phyloP scores from a whole-genome alignment of 495 filamentous ascomycete genomes.

The Penicillium alfredii region DNA sequence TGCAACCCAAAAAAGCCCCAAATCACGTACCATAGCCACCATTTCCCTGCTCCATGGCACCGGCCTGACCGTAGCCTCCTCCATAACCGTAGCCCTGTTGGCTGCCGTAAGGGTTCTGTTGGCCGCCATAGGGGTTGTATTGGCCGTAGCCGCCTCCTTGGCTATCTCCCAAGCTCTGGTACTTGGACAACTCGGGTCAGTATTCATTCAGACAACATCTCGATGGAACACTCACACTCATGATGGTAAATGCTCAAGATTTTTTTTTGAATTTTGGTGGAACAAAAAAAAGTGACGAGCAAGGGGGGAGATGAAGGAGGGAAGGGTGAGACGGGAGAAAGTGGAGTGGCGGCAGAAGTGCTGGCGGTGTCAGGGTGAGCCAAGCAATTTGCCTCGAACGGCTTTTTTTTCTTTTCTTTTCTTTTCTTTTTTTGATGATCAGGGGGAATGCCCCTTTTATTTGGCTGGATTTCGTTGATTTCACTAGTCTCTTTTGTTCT shows the following conservation, averaged over 20 bases:
- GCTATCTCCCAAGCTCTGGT: constrained; percentile 29
- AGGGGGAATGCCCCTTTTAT: no score
- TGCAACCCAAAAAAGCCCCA: background rate
- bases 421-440: constrained; percentile 8
- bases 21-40: constrained; percentile 36
- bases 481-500: no score
- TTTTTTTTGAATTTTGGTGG: background rate
- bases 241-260: constrained; percentile 13
- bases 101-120: constrained; percentile 38
- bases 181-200: constrained; percentile 14
- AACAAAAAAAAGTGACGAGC: background rate
- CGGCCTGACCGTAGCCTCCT: constrained; percentile 33
- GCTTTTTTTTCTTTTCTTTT: no score
- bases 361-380: constrained; percentile 12
- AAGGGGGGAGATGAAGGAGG: constrained; percentile 12
- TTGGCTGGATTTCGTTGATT: no score
- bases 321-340: constrained; percentile 25
- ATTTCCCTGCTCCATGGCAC: constrained; percentile 38
- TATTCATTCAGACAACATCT: background rate
- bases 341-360: constrained; percentile 20
- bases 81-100: constrained; percentile 41
- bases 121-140: constrained; percentile 55
- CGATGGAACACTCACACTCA: constrained; percentile 27
- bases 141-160: constrained; percentile 51
- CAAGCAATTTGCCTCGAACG: no score